These are phyloP conservation scores for Helichrysum umbraculigerum DNA, from an alignment of 129 eudicot species.

Conservation along the genomic window DNA sequence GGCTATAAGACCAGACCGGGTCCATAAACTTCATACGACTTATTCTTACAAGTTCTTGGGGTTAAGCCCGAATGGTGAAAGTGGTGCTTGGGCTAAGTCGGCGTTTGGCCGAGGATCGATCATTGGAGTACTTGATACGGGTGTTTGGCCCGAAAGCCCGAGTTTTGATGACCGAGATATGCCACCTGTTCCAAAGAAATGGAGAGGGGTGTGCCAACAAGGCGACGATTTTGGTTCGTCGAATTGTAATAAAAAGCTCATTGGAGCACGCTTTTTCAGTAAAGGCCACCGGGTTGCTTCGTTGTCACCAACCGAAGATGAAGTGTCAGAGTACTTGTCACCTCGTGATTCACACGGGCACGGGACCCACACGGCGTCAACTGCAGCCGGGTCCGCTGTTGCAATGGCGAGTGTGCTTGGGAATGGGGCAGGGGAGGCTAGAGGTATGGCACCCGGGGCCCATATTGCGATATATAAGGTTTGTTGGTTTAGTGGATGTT, in stretches of 20 bases:
- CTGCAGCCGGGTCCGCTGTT: slow-evolving; percentile 78
- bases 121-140: slow-evolving; percentile 86
- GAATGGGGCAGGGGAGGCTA: slow-evolving; percentile 76
- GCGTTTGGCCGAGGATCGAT: slow-evolving; percentile 77
- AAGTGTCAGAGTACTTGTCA: slow-evolving; percentile 58
- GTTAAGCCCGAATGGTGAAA: slow-evolving; percentile 35
- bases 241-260: slow-evolving; percentile 68
- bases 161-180: slow-evolving; percentile 71
- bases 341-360: slow-evolving; percentile 94
- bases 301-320: slow-evolving; percentile 33
- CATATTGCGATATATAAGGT: slow-evolving; percentile 90
- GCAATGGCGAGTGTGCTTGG: slow-evolving; percentile 77
- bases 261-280: slow-evolving; percentile 84
- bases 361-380: slow-evolving; percentile 96
- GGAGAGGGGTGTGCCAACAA: slow-evolving; percentile 83
- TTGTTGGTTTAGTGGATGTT: slow-evolving; percentile 95
- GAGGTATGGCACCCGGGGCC: slow-evolving; percentile 95
- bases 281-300: slow-evolving; percentile 85
- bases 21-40: slow-evolving; percentile 67
- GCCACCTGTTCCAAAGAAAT: slow-evolving; percentile 75
- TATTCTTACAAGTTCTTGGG: slow-evolving; percentile 94
- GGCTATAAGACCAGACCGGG: slow-evolving; percentile 70
- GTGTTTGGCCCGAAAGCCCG: slow-evolving; percentile 97
- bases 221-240: slow-evolving; percentile 60
- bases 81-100: slow-evolving; percentile 73